Base-by-base conservation (phyloP, 129 eudicot genomes). In the Flaveria bidentis region DNA sequence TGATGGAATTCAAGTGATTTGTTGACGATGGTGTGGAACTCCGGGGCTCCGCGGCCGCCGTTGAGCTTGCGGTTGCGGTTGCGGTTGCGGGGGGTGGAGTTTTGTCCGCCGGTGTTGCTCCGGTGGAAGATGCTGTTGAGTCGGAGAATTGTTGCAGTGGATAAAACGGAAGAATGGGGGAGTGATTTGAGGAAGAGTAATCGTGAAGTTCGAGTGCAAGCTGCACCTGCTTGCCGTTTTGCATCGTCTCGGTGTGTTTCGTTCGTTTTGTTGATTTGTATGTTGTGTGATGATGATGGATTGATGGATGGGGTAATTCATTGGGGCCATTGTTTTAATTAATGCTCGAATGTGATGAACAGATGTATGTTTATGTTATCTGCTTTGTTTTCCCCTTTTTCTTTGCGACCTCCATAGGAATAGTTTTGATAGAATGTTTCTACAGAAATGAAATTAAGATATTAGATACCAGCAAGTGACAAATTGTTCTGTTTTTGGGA, bases 221-320 rank as follows among this genome's bases (percentile, higher is more conserved):
- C 88, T 57, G 28, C 87, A 46, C 74, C 85, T 5, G 76, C 85
- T 56, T 76, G 82, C 91, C 86, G 90, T 11, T 92, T 89, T 75
- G 86, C 89, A 10, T 85, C 96, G 26, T 79, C 87, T 65, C 78
- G 47, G 58, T 33, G 64, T 73, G 82, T 82, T 25, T 14, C 1
- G 2, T 71, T 60, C 17, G 45, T 51, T 26, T 72, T 2, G 39
- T 22, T 69, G 51, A 49, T 26, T 33, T 33, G 7, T 33, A 33
- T 33, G 39, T 5, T 33, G 5, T 30, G 5, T 4, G 36, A 30
- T 30, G 36, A 30, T 30, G 36, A 4, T 0, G 3, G 36, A 30
- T 30, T 20, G 22, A 20, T 20, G 22, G n/a, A n/a, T n/a, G n/a
- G n/a, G n/a, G n/a, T 4, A 5, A 5, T 4, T 30, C 2, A 30